These are phyloP conservation scores for Stentor coeruleus DNA, from an alignment of 73 alveolate genomes.

Conservation along the genomic window DNA sequence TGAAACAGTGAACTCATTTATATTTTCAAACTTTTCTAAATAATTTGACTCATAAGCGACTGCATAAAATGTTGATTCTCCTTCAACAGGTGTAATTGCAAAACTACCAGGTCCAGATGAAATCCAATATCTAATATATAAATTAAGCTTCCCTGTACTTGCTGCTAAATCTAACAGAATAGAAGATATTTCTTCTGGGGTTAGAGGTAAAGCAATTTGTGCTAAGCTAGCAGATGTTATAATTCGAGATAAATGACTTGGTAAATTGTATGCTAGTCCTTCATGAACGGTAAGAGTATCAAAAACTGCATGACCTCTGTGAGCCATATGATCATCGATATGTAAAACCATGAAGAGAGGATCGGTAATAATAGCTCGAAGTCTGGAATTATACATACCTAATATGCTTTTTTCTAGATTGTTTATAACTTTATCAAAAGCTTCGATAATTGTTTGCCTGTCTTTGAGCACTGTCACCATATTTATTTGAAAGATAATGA, in stretches of 20 bases:
- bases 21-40: not conserved
- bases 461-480: too few relatives aligned
- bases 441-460: not conserved
- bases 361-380: slow-evolving; percentile 16
- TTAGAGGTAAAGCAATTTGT: slow-evolving; percentile 9
- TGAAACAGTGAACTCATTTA: not conserved
- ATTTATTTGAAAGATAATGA: too few relatives aligned
- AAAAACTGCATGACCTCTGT: slow-evolving; percentile 26
- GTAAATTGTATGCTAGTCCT: slow-evolving; percentile 1
- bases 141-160: not conserved
- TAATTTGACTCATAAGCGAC: not conserved
- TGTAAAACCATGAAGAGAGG: slow-evolving; percentile 22
- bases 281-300: not conserved
- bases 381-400: slow-evolving; percentile 2
- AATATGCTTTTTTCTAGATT: not conserved
- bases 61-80: slow-evolving; percentile 20
- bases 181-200: not conserved
- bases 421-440: not conserved
- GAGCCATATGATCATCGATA: slow-evolving; percentile 26
- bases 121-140: slow-evolving; percentile 12
- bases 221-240: not conserved
- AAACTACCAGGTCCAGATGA: slow-evolving; percentile 26
- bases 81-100: not conserved
- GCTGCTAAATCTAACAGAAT: not conserved
- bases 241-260: slow-evolving; percentile 1